Base-by-base conservation (phyloP, 1,284 basidiomycete genomes). In the Gomphus sp. region DNA sequence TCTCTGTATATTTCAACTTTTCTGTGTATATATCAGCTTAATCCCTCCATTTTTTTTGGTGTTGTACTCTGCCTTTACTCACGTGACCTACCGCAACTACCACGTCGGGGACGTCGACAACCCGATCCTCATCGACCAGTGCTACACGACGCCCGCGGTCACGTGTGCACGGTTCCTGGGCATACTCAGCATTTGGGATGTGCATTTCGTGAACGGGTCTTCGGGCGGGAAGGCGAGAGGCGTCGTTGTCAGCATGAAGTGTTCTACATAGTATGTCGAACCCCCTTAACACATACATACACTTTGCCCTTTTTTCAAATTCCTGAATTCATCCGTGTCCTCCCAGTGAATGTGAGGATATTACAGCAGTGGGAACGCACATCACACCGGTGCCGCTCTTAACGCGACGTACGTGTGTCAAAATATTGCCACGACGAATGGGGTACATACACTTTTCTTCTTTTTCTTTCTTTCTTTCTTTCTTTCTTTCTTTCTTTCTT, bases 91-190 rank as follows among this genome's bases (percentile, higher is more conserved):
- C 66, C 62, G 69, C 55, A 73, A 76, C 62, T 82, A 81, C 67
- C 62, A 72, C 60, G 78, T 79, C 56, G 72, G 69, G 56, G 76
- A 80, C 48, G 80, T 81, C 50, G 79, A 81, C 60, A 74, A 78
- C 62, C 82, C 81, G 25, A 74, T 84, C 33, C 69, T 80, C 37
- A 80, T 85, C 62, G 73, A 81, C 63, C 61, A 84, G 76, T 85
- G 83, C 64, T 85, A 84, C 66, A 70, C 70, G 61, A 82, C 80
- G 0, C 66, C 68, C 52, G 71, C 76, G 3, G 66, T 68, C 5
- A 70, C 70, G 4, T 84, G 80, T 64, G 68, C 73, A 14, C 69
- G 78, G 62, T 79, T 75, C 68, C 80, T 80, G 0, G 80, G 79
- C 16, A 78, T 78, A 57, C 75, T 81, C 1, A 64, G 64, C 28